A percentile compares a stretch with the other conserved stretches of the same genome.
phyloP scores from a whole-genome alignment of 371 early-diverging fungal genomes.

The Phascolomyces articulosus region DNA sequence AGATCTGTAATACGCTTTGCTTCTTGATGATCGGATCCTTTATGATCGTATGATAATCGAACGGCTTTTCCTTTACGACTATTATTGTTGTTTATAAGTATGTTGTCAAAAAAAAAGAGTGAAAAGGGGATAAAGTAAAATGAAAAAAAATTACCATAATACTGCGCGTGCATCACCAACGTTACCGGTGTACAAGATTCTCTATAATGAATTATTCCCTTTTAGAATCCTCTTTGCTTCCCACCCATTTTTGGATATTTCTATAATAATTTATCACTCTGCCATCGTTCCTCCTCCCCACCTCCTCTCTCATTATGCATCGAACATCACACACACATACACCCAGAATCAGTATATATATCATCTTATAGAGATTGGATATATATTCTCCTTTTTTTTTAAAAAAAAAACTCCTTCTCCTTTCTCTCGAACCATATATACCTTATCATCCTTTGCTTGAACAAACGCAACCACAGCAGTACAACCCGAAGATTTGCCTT shows the following conservation, averaged over 20 bases:
- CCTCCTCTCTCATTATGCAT: background rate
- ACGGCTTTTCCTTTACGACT: slow-evolving; percentile 86
- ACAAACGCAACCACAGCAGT: slow-evolving; percentile 90
- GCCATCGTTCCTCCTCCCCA: background rate
- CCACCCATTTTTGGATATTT: too few relatives aligned
- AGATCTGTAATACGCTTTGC: slow-evolving; percentile 86
- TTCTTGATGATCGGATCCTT: slow-evolving; percentile 91
- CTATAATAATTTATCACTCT: too few relatives aligned
- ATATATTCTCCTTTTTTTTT: too few relatives aligned
- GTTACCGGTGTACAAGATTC: slow-evolving; percentile 92
- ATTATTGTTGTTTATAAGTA: background rate
- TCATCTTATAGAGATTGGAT: too few relatives aligned
- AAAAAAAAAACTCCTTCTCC: too few relatives aligned
- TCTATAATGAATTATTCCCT: slow-evolving; percentile 42
- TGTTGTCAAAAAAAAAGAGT: background rate
- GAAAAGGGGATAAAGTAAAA: too few relatives aligned
- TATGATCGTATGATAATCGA: slow-evolving; percentile 96
- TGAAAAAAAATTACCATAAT: slow-evolving; percentile 59
- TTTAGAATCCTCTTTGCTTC: background rate
- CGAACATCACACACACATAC: too few relatives aligned
- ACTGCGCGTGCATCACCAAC: slow-evolving; percentile 97
- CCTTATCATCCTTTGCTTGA: slow-evolving; percentile 44
- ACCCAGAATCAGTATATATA: too few relatives aligned
- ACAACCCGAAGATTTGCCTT: slow-evolving; percentile 85
- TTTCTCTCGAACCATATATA: slow-evolving; percentile 11